Conservation (phyloP, 495 filamentous ascomycete genomes). For the Podospora comata region DNA sequence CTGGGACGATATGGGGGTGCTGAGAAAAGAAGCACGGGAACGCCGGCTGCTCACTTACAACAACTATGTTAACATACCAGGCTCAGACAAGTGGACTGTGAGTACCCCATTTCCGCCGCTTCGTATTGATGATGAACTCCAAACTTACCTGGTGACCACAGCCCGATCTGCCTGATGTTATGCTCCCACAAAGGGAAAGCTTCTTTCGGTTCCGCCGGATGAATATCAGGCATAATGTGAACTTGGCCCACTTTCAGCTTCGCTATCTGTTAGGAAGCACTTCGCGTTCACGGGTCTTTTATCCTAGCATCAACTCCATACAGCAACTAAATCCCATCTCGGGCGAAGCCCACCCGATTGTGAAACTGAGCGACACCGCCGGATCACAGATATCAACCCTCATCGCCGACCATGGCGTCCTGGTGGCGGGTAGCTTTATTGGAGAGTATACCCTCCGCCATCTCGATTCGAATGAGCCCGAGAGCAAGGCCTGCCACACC, state of each 20-base stretch:
- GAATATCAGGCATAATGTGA: constrained; percentile 61
- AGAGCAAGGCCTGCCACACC: constrained; percentile 45
- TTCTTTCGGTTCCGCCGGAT: constrained; percentile 72
- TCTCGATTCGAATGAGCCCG: constrained; percentile 45
- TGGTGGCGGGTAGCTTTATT: constrained; percentile 76
- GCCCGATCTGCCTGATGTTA: constrained; percentile 32
- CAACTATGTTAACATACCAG: constrained; percentile 53
- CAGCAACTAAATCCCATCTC: constrained; percentile 52
- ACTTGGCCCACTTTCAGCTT: constrained; percentile 81
- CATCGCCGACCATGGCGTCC: constrained; percentile 59
- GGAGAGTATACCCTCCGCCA: constrained; percentile 73
- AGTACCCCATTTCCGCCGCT: constrained; percentile 15
- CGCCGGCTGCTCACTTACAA: constrained; percentile 55
- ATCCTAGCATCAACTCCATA: constrained; percentile 61
- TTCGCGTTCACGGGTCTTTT: constrained; percentile 73
- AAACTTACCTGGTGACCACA: constrained; percentile 10
- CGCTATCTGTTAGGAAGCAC: constrained; percentile 76
- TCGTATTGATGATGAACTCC: background rate
- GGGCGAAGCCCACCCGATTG: constrained; percentile 47
- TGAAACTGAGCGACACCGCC: constrained; percentile 58
- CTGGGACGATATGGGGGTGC: constrained; percentile 64
- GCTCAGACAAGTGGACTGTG: constrained; percentile 40
- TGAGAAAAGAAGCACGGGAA: constrained; percentile 56
- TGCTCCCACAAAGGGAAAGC: constrained; percentile 46
- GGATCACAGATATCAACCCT: constrained; percentile 66